These are phyloP conservation scores for Hypocreales sp. DNA, from an alignment of 2,329 filamentous ascomycete species.

Conservation along the genomic window DNA sequence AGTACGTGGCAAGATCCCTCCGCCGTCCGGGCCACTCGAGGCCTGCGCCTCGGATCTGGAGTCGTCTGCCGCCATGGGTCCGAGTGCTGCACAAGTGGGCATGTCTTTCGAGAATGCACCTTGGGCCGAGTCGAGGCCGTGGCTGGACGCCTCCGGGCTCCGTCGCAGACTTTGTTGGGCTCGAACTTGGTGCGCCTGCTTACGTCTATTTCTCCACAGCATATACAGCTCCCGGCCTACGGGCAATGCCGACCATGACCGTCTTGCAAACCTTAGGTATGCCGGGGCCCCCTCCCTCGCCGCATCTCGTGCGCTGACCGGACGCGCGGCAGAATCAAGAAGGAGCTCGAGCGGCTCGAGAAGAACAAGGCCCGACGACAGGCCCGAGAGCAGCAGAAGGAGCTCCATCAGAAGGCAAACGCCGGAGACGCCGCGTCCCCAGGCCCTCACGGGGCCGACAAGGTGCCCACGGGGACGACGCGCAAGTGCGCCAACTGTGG, in stretches of 20 bases:
- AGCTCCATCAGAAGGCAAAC: slow-evolving; percentile 32
- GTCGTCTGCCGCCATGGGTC: slow-evolving; percentile 5
- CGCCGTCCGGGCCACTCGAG: slow-evolving; percentile 1
- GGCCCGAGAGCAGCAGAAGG: slow-evolving; percentile 82
- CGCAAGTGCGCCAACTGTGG: slow-evolving; percentile 97
- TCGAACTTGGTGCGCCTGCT: slow-evolving; percentile 20
- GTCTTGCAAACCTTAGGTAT: slow-evolving; percentile 27
- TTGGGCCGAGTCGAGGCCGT: slow-evolving; percentile 6
- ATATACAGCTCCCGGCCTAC: slow-evolving; percentile 33
- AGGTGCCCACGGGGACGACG: slow-evolving; percentile 50
- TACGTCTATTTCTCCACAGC: slow-evolving; percentile 24
- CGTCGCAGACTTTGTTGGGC: slow-evolving; percentile 14
- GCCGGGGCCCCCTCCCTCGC: too few species aligned
- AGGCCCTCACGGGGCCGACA: slow-evolving; percentile 26
- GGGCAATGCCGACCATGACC: slow-evolving; percentile 34
- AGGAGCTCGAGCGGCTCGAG: slow-evolving; percentile 68
- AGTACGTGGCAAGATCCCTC: slow-evolving; percentile 34
- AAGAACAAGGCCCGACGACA: slow-evolving; percentile 85
- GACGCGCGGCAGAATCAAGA: slow-evolving; percentile 20
- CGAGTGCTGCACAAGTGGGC: slow-evolving; percentile 8
- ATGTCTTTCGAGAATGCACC: slow-evolving; percentile 5
- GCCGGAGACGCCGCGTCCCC: slow-evolving; percentile 33
- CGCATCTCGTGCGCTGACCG: too few species aligned
- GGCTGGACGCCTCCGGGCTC: slow-evolving; percentile 13
- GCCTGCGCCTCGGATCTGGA: slow-evolving; percentile 6